Base-by-base conservation (phyloP, 2,329 filamentous ascomycete genomes). In the Cladobotryum protrusum region DNA sequence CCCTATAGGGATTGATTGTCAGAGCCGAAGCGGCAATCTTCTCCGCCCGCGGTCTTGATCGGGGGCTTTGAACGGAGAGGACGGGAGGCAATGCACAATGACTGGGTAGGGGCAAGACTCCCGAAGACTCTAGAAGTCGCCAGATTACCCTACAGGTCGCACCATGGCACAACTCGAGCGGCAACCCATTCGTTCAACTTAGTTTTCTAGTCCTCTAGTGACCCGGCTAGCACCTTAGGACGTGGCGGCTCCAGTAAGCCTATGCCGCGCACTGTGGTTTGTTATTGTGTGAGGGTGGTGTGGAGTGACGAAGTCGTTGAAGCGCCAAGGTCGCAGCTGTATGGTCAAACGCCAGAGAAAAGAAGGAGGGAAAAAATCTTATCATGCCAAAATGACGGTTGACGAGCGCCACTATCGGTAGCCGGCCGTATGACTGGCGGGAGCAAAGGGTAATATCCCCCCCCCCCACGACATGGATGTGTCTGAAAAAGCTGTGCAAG, bases 331-430 rank as follows among this genome's bases (percentile, higher is more conserved):
- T 29, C 24, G 24, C 24, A 29, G 24, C 24, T 29, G 4, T 29
- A 29, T 29, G 24, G 24, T 29, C 24, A 29, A 29, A 29, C 24
- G 24, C 24, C 24, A 29, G 24, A 29, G 24, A 8, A 29, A 29
- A 29, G 43, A 45, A 41, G 48, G 42, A 45, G 34, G 48, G 42
- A 15, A 13, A 32, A 43, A 32, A 32, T 14, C 32, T 18, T 17
- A 43, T 43, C 49, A 29, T 29, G 24, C 24, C 24, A 29, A 47
- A 47, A 51, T 44, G 44, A 51, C 49, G 49, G 49, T 41, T 41
- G 49, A 43, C 41, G 20, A 51, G 46, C 45, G 49, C 49, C 49
- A 51, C 49, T 17, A 41, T 51, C 49, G 49, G 49, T 36, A 51
- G 45, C 33, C 49, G 47, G 49, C 45, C 49, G 44, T 47, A 18